Conservation (phyloP, 257 asterid genomes). For the Fraxinus quadrangulata region DNA sequence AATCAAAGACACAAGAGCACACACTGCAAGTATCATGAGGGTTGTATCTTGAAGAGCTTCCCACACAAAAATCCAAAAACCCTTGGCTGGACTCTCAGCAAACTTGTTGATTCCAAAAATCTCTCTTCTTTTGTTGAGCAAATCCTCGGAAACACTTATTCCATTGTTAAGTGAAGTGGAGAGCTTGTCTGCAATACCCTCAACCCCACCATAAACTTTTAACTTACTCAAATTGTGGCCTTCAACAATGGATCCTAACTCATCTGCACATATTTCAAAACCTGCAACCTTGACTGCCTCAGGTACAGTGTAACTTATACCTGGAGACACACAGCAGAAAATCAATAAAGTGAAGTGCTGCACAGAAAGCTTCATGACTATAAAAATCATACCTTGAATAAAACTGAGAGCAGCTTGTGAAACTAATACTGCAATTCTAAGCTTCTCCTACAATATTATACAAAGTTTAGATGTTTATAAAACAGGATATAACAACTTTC, state of each 20-base stretch:
- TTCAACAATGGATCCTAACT: constrained; percentile 74
- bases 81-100: constrained; percentile 76
- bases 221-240: constrained; percentile 67
- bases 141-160: constrained; percentile 54
- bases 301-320: constrained; percentile 68
- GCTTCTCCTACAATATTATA: constrained; percentile 69
- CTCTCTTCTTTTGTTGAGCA: constrained; percentile 50
- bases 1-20: constrained; percentile 71
- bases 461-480: constrained; percentile 5
- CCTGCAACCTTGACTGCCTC: constrained; percentile 72
- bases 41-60: constrained; percentile 96
- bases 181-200: constrained; percentile 67
- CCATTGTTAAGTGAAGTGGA: constrained; percentile 58
- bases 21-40: constrained; percentile 86
- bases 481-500: constrained; percentile 11
- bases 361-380: background rate
- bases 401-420: constrained; percentile 88
- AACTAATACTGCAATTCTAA: constrained; percentile 80
- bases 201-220: constrained; percentile 70
- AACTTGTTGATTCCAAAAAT: constrained; percentile 72
- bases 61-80: constrained; percentile 85
- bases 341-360: constrained; percentile 7
- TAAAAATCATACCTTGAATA: constrained; percentile 58
- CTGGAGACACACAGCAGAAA: constrained; percentile 40
- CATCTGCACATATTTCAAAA: constrained; percentile 70